Base-by-base conservation (phyloP, 179 eudicot species). In the Camellia oleifera region DNA sequence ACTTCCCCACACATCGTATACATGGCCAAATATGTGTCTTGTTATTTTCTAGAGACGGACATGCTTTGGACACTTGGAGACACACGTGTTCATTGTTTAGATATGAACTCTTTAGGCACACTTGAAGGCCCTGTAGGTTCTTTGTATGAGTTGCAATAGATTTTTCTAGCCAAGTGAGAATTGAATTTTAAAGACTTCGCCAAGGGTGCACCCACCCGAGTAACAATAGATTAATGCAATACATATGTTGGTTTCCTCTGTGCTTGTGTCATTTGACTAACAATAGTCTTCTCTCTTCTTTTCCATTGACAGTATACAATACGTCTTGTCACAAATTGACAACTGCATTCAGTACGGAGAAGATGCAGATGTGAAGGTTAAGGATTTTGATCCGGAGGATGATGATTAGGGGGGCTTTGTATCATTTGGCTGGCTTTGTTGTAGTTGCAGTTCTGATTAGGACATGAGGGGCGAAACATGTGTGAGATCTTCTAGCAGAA, bases 291-390 rank as follows among this genome's bases (percentile, higher is more conserved):
- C 11, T 58, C 18, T 75, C 79, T 48, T 20, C 58, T 40, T 67
- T 74, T 48, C 46, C 68, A 2, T 8, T 72, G 18, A 14, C 83
- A 91, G 95, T 82, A 90, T 91, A 44, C 87, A 80, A 72, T 90
- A 90, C 58, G 84, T 90, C 48, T 56, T 91, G 69, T 85, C 90
- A 4, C 90, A 87, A 81, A 88, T 91, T 40, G 94, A 91, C 78
- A 76, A 48, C 62, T 56, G 84, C 77, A 90, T 91, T 81, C 94
- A 91, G 82, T 91, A 86, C 42, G 94, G 92, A 32, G 94, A 91
- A 84, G 92, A 91, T 81, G 92, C 88, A 48, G 92, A 91, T 84
- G 91, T 91, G 73, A 91, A 91, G 88, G 82, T 88, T 56, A 91
- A 87, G 82, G 95, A 90, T 86, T 90, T 90, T 65, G 94, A 84